Evolutionary conservation across 176 grass and related monocot genomes (phyloP).

Genomic region (Musa acuminata): DNA sequence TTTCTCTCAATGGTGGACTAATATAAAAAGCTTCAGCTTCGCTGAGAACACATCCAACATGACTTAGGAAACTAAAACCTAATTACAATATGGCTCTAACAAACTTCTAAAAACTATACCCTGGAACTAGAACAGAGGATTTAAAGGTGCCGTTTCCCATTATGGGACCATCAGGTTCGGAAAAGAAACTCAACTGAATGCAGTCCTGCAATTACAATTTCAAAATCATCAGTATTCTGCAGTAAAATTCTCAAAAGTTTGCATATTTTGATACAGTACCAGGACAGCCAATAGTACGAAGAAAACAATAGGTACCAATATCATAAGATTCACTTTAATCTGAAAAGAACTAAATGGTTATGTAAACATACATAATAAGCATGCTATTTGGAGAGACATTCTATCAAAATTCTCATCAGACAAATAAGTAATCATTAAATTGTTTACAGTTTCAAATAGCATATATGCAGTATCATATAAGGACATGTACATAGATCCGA

Average conservation of each 20-base stretch:
- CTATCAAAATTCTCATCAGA: neutral
- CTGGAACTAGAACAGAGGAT: conserved; percentile 73
- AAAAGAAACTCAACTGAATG: conserved; percentile 82
- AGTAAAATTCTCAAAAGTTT: neutral
- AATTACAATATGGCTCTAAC: conserved; percentile 8
- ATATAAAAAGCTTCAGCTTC: conserved; percentile 91
- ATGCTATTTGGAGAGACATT: neutral
- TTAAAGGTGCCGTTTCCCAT: conserved; percentile 67
- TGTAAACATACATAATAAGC: neutral
- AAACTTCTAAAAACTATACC: conserved; percentile 38
- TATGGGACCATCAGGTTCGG: conserved; percentile 84
- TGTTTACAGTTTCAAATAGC: neutral
- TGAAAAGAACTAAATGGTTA: neutral
- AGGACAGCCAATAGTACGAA: neutral
- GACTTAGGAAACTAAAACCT: conserved; percentile 3
- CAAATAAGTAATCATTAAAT: neutral
- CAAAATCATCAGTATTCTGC: neutral
- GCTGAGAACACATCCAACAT: conserved; percentile 35
- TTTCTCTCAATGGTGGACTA: conserved; percentile 59
- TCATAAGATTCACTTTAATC: too few species aligned
- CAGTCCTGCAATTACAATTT: conserved; percentile 58
- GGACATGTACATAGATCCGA: neutral
- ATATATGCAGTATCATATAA: neutral
- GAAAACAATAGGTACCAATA: too few species aligned
- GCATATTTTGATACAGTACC: neutral